Evolutionary conservation across 306 rosid species (phyloP).

Genomic region (Cucurbita argyrosperma): DNA sequence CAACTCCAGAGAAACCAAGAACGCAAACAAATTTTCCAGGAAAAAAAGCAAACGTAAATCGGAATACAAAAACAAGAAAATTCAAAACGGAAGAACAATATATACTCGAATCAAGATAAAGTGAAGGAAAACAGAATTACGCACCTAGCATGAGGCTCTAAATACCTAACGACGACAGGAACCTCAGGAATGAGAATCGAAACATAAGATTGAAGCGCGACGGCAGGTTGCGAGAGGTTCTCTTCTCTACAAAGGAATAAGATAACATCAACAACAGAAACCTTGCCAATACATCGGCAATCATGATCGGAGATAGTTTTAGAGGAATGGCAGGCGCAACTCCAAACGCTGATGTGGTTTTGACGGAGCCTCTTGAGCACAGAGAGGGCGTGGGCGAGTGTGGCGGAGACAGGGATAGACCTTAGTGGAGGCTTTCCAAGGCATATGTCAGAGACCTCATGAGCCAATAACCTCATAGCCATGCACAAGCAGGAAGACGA

Average conservation of each 20-base stretch:
- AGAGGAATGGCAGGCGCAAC: conserved; percentile 39
- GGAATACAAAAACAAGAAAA: background rate
- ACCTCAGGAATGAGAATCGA: conserved; percentile 17
- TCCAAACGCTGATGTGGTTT: conserved; percentile 54
- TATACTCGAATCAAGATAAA: too few species aligned
- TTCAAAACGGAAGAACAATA: background rate
- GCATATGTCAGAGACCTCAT: conserved; percentile 59
- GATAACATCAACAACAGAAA: conserved; percentile 52
- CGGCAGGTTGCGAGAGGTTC: conserved; percentile 29
- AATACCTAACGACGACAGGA: conserved; percentile 33
- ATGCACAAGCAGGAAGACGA: conserved; percentile 30
- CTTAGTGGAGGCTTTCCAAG: conserved; percentile 75
- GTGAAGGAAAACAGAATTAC: background rate
- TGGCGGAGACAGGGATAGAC: conserved; percentile 33
- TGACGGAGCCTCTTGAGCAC: conserved; percentile 29
- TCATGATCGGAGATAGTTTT: background rate
- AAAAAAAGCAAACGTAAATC: background rate
- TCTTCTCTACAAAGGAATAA: conserved; percentile 36
- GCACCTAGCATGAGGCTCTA: conserved; percentile 57
- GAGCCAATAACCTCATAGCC: conserved; percentile 44
- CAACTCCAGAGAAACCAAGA: background rate
- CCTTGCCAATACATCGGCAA: conserved; percentile 51
- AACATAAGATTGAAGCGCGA: conserved; percentile 42
- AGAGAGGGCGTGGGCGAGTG: conserved; percentile 47
- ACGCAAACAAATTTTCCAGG: background rate